Conservation (phyloP, 2,329 filamentous ascomycete genomes). For the Cercospora brassicicola region DNA sequence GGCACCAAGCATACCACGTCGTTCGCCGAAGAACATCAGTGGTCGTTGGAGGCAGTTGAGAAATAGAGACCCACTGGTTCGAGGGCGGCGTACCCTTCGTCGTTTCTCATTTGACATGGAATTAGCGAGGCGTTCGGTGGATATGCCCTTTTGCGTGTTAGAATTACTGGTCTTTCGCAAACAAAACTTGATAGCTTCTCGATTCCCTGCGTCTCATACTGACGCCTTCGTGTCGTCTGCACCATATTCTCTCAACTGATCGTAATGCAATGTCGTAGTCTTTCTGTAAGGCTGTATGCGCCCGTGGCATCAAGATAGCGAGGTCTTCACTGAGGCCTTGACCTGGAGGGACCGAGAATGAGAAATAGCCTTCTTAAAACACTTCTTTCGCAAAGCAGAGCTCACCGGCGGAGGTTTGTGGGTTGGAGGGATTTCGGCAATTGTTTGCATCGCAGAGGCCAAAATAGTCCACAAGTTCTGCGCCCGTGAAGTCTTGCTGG, state of each 20-base stretch:
- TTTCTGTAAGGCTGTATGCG: too few relatives aligned
- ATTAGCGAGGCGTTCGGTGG: conserved; percentile 1
- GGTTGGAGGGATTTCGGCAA: background rate
- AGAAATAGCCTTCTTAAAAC: background rate
- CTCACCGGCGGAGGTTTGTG: background rate
- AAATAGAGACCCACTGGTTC: background rate
- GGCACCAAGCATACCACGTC: background rate
- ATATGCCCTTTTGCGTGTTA: background rate
- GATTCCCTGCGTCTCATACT: background rate
- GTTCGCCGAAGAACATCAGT: background rate
- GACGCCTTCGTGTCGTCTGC: too few relatives aligned
- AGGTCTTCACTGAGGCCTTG: background rate
- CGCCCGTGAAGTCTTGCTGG: background rate
- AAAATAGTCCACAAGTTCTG: background rate
- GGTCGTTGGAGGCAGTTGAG: background rate
- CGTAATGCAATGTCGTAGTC: too few relatives aligned
- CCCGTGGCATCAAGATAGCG: too few relatives aligned
- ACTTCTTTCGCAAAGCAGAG: background rate
- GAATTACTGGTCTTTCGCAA: background rate
- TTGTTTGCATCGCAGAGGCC: background rate
- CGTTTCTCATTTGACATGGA: background rate
- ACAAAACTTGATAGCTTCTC: background rate
- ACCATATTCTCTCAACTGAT: too few relatives aligned
- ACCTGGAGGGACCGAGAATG: background rate
- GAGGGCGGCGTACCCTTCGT: background rate